phyloP scores from a whole-genome alignment of 257 asterid species.

The Osmanthus fragrans region DNA sequence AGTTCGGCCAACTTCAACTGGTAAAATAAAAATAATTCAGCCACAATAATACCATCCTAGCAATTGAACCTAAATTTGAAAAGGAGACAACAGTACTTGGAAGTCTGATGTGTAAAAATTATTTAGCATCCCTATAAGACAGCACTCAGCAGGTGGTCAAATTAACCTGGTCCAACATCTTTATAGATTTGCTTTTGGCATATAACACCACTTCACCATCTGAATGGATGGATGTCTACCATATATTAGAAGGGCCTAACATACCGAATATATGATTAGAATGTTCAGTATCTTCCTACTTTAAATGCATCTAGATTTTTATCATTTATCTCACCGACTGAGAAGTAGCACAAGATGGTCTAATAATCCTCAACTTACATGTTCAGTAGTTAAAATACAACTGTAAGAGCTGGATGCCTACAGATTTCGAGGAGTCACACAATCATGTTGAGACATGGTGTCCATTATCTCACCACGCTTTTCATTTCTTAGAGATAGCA shows the following conservation, averaged over 20 bases:
- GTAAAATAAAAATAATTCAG: not conserved
- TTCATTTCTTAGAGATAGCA: not conserved
- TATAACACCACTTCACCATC: not conserved
- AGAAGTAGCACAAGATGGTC: conserved; percentile 12
- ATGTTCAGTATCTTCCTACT: not conserved
- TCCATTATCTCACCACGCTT: not conserved
- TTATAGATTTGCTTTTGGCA: not conserved
- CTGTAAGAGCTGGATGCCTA: conserved; percentile 11
- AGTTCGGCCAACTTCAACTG: not conserved
- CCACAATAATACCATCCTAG: not conserved
- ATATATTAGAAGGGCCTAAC: not conserved
- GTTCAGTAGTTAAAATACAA: conserved; percentile 7
- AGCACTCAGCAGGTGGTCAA: not conserved
- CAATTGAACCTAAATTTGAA: conserved; percentile 6
- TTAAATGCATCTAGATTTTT: conserved; percentile 13
- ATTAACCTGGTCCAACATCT: not conserved
- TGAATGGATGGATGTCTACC: not conserved
- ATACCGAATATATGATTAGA: not conserved
- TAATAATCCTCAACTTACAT: not conserved
- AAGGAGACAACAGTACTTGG: conserved; percentile 6
- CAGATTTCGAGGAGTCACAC: conserved; percentile 12
- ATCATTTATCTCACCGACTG: conserved; percentile 11
- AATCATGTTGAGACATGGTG: not conserved
- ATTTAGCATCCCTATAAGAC: not conserved
- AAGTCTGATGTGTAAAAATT: conserved; percentile 10